A percentile compares a stretch with the other conserved stretches of the same genome.
These are phyloP conservation scores for Multifurca ochricompacta DNA, from an alignment of 768 basidiomycete genomes.

Conservation along the genomic window DNA sequence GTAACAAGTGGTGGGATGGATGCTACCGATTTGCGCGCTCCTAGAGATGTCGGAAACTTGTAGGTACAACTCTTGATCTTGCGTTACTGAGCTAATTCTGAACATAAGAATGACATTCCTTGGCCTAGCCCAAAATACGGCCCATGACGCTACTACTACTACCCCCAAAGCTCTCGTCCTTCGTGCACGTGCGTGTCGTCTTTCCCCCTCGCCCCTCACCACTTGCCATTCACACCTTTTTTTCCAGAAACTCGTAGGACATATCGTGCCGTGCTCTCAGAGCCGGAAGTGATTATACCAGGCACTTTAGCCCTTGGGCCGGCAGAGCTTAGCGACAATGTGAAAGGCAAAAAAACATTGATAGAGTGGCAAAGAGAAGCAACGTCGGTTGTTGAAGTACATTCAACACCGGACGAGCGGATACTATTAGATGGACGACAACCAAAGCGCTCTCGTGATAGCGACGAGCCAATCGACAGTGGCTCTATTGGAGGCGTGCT, in stretches of 20 bases:
- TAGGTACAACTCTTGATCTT: constrained; percentile 23
- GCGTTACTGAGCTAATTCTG: not conserved
- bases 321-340: not conserved
- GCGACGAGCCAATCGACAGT: not conserved
- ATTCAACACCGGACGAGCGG: not conserved
- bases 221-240: not conserved
- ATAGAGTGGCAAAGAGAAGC: not conserved
- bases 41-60: constrained; percentile 72
- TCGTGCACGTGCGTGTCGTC: constrained; percentile 58
- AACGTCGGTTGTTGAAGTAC: not conserved
- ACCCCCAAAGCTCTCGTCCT: constrained; percentile 59
- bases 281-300: constrained; percentile 60
- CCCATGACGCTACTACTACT: constrained; percentile 54
- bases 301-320: not conserved
- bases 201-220: not conserved
- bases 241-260: constrained; percentile 68
- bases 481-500: not conserved
- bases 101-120: constrained; percentile 51
- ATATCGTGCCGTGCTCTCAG: constrained; percentile 71
- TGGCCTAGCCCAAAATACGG: constrained; percentile 58
- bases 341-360: not conserved
- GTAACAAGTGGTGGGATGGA: constrained; percentile 61
- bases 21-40: constrained; percentile 58
- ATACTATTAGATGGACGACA: not conserved
- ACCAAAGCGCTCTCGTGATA: not conserved